Conservation (phyloP, 176 grass and related monocot genomes). For the Carex littledalei region DNA sequence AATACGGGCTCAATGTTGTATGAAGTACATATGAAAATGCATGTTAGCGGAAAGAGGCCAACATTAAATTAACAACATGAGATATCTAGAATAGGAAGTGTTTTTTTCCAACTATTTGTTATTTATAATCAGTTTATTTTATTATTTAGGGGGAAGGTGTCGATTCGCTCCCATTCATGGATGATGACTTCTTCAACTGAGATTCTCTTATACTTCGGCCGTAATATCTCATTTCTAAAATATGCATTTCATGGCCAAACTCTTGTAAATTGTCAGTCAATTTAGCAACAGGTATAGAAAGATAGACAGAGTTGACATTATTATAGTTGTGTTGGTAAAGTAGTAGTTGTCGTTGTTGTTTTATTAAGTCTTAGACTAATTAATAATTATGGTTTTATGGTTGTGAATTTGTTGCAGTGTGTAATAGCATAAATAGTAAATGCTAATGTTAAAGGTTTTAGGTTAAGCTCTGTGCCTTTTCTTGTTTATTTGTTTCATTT, state of each 20-base stretch:
- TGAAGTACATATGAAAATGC: background rate
- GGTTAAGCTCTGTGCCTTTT: background rate
- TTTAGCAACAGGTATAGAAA: background rate
- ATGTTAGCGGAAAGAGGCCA: background rate
- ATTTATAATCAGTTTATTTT: background rate
- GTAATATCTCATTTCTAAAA: background rate
- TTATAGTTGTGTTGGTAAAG: background rate
- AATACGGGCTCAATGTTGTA: background rate
- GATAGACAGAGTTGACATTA: background rate
- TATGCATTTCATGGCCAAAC: background rate
- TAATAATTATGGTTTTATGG: background rate
- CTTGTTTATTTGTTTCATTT: background rate
- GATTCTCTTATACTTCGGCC: background rate
- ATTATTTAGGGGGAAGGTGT: background rate
- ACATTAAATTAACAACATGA: background rate
- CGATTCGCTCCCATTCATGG: background rate
- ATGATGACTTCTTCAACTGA: background rate
- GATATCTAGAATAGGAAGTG: background rate
- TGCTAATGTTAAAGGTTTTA: background rate
- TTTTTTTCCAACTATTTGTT: background rate
- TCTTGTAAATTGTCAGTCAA: background rate
- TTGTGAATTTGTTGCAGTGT: background rate
- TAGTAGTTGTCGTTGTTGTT: background rate
- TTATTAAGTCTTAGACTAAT: background rate
- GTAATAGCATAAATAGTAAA: constrained; percentile 2